Evolutionary conservation across 1,139 yeast species (phyloP).

Genomic region (Blastobotrys indianensis): DNA sequence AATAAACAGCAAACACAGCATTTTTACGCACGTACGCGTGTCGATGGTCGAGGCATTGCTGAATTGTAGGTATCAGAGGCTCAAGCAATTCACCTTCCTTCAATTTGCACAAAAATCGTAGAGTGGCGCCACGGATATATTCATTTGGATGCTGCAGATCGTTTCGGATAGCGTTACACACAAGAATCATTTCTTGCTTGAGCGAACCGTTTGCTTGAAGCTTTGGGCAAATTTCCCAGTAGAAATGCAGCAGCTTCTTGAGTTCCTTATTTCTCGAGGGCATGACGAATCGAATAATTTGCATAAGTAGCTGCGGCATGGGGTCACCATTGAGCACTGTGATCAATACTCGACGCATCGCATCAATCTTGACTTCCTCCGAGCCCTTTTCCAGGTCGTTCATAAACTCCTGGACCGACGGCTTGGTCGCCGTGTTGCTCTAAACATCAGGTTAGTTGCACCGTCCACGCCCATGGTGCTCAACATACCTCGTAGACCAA

Average conservation of each 20-base stretch:
- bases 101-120: constrained; percentile 84
- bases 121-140: constrained; percentile 89
- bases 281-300: constrained; percentile 93
- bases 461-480: not conserved
- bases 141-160: constrained; percentile 98
- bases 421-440: constrained; percentile 48
- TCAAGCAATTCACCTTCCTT: constrained; percentile 92
- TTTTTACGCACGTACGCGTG: constrained; percentile 98
- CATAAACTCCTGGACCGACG: constrained; percentile 71
- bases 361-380: constrained; percentile 80
- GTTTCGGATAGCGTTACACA: constrained; percentile 95
- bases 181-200: constrained; percentile 97
- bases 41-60: constrained; percentile 88
- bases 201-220: constrained; percentile 80
- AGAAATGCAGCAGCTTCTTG: constrained; percentile 86
- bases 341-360: constrained; percentile 83
- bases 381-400: constrained; percentile 79
- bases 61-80: constrained; percentile 89
- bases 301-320: constrained; percentile 94
- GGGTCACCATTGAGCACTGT: constrained; percentile 91
- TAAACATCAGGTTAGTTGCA: constrained; percentile 13
- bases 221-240: constrained; percentile 98
- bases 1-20: constrained; percentile 85
- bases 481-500: constrained; percentile 31
- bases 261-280: constrained; percentile 87